Percentiles rank a stretch among this genome's conserved stretches.
These are phyloP conservation scores for Leptographium procerum DNA, from an alignment of 2,329 filamentous ascomycete species.

Conservation along the genomic window DNA sequence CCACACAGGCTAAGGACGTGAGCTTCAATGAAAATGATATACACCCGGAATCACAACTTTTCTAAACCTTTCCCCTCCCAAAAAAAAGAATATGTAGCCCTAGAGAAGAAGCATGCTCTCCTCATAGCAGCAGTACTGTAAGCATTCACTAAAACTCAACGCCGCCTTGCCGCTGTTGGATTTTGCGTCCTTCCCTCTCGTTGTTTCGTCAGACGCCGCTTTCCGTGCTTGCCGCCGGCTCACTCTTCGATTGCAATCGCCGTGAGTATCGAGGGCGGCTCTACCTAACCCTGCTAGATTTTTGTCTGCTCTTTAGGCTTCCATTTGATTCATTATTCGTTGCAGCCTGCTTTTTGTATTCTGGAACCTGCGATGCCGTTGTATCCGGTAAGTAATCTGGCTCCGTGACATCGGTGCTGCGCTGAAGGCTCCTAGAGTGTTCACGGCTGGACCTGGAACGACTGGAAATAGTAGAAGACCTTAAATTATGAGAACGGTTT, in stretches of 20 bases:
- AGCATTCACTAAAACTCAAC: neutral
- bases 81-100: neutral
- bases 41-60: neutral
- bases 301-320: constrained; percentile 5
- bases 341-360: neutral
- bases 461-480: neutral
- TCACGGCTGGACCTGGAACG: constrained; percentile 1
- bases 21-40: neutral
- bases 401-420: constrained; percentile 9
- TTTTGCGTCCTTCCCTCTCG: neutral
- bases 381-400: neutral
- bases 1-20: neutral
- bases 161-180: neutral
- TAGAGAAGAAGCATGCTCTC: neutral
- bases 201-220: neutral
- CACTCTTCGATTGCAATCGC: constrained; percentile 36
- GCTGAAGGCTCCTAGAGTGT: constrained; percentile 1
- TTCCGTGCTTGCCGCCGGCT: constrained; percentile 14
- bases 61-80: neutral
- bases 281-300: constrained; percentile 9
- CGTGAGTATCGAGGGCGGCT: constrained; percentile 25
- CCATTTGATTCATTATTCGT: neutral
- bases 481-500: neutral
- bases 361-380: neutral
- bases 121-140: neutral